Conservation (phyloP, 257 asterid species). For the Osmanthus fragrans region DNA sequence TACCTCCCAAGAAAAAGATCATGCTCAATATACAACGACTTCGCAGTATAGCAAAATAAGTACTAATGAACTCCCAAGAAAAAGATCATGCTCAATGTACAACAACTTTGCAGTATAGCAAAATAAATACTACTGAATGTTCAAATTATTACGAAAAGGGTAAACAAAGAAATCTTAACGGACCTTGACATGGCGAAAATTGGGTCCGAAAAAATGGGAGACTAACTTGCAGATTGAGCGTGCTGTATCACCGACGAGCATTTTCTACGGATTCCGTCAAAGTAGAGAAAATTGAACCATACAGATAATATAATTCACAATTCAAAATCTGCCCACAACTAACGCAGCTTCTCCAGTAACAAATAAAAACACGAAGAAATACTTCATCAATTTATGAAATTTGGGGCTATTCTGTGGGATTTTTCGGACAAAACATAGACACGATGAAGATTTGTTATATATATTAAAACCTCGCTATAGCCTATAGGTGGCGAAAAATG, state of each 20-base stretch:
- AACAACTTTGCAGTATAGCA: neutral
- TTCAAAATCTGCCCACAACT: slow-evolving; percentile 19
- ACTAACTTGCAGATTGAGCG: slow-evolving; percentile 25
- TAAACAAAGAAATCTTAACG: neutral
- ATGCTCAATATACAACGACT: neutral
- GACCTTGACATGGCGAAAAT: slow-evolving; percentile 52
- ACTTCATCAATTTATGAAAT: neutral
- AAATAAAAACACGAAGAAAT: neutral
- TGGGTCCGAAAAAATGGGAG: slow-evolving; percentile 10
- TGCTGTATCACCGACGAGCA: slow-evolving; percentile 37
- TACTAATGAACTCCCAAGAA: neutral
- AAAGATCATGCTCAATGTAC: neutral
- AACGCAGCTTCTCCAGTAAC: neutral
- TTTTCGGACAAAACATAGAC: neutral
- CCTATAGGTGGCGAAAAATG: slow-evolving; percentile 40
- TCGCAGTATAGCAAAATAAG: neutral
- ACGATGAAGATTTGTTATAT: neutral
- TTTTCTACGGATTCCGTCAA: slow-evolving; percentile 22
- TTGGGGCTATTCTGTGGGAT: neutral
- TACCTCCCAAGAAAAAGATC: neutral
- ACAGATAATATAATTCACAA: slow-evolving; percentile 27
- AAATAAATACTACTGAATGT: neutral
- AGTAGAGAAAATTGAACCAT: slow-evolving; percentile 28
- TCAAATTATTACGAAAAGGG: neutral
- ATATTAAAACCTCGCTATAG: no score